These are phyloP conservation scores for Botrytis paeoniae DNA, from an alignment of 2,329 filamentous ascomycete species.

Conservation along the genomic window DNA sequence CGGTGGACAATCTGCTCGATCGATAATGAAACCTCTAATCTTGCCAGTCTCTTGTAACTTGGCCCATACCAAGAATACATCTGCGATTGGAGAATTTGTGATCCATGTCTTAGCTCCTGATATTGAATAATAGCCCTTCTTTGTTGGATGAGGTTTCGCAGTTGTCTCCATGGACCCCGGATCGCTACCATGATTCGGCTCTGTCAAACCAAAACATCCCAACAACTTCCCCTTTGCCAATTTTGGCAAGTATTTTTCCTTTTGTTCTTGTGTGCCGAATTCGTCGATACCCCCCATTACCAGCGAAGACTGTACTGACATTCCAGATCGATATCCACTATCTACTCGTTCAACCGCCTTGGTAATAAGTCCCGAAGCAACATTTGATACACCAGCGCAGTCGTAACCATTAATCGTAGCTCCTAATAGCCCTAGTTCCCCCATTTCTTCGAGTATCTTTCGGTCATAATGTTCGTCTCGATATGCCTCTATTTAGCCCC, in stretches of 20 bases:
- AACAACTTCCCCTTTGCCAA: constrained; percentile 81
- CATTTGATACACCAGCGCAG: constrained; percentile 82
- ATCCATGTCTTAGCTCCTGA: constrained; percentile 93
- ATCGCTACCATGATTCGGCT: constrained; percentile 90
- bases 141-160: constrained; percentile 79
- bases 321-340: constrained; percentile 86
- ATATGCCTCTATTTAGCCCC: constrained; percentile 64
- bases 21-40: constrained; percentile 89
- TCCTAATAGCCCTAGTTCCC: constrained; percentile 82
- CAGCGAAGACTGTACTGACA: constrained; percentile 91
- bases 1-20: constrained; percentile 77
- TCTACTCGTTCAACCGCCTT: constrained; percentile 88
- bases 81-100: constrained; percentile 87
- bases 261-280: constrained; percentile 82
- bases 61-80: constrained; percentile 86
- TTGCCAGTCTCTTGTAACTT: constrained; percentile 89
- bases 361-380: constrained; percentile 86
- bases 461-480: constrained; percentile 83
- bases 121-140: constrained; percentile 76
- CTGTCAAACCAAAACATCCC: constrained; percentile 85
- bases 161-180: constrained; percentile 87
- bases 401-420: constrained; percentile 84
- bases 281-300: constrained; percentile 91
- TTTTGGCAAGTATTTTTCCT: constrained; percentile 75
- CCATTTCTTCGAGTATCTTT: constrained; percentile 87